These are phyloP conservation scores for Cystobasidium tubakii DNA, from an alignment of 768 basidiomycete species.

Conservation along the genomic window DNA sequence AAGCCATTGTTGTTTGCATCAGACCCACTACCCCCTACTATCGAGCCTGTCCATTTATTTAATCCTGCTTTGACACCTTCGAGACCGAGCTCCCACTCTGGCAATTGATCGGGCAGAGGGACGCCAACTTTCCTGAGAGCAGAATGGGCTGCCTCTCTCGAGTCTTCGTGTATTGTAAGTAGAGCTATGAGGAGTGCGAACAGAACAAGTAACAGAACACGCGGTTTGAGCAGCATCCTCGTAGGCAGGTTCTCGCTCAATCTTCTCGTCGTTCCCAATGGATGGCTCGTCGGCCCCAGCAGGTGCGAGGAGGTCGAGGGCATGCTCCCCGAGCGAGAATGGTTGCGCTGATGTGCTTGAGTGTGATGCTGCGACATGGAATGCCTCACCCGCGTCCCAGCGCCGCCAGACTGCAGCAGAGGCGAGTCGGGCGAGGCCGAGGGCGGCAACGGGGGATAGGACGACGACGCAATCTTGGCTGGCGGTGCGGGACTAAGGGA, in stretches of 20 bases:
- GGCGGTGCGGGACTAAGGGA: not conserved
- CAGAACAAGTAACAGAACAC: slow-evolving; percentile 18
- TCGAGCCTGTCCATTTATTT: slow-evolving; percentile 29
- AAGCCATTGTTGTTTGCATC: not conserved
- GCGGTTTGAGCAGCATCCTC: slow-evolving; percentile 19
- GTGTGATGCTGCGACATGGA: not conserved
- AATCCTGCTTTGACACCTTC: slow-evolving; percentile 20
- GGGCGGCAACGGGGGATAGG: not conserved
- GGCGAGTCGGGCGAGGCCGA: not conserved
- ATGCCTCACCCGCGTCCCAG: not conserved
- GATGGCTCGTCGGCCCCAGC: not conserved
- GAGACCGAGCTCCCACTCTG: slow-evolving; percentile 22
- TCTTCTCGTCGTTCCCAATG: not conserved
- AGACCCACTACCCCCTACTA: not conserved
- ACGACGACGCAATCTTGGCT: not conserved
- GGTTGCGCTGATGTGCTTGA: not conserved
- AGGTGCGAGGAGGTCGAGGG: not conserved
- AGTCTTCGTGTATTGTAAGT: slow-evolving; percentile 42
- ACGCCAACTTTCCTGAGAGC: slow-evolving; percentile 43
- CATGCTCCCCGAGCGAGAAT: not conserved
- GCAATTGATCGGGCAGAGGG: slow-evolving; percentile 41
- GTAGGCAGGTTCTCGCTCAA: slow-evolving; percentile 19
- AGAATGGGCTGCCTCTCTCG: slow-evolving; percentile 39
- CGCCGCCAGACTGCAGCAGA: not conserved
- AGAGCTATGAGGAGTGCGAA: slow-evolving; percentile 40